Base-by-base conservation (phyloP, 306 rosid genomes). In the Betula pendula region DNA sequence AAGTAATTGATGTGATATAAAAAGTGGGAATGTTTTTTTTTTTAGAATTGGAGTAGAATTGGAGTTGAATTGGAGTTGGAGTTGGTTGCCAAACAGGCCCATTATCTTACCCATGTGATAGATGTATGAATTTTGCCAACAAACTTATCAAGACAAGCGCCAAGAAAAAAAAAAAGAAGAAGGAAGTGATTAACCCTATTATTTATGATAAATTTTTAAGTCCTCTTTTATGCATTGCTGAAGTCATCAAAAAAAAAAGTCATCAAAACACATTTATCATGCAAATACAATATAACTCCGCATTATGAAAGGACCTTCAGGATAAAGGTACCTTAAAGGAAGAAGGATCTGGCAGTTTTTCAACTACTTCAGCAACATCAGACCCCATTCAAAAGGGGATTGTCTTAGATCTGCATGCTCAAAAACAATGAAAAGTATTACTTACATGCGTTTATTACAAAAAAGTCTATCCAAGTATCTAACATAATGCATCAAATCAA, bases 341-440 rank as follows among this genome's bases (percentile, higher is more conserved):
- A 20, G n/a, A 52, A 22, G 77, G 65, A 71, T 71, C 83, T 50
- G 82, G 85, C 75, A 60, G 74, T 25, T 85, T n/a, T 73, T 73
- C 89, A 55, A 22, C 86, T 27, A 49, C 83, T 77, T 87, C 88
- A 78, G 76, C 73, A 31, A 52, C 76, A 88, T 88, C 92, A 81
- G 92, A 83, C 80, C 97, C 91, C 98, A 93, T 93, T 86, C 72
- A 76, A 20, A 62, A 80, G 82, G 58, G 68, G 59, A 80, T 83
- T 35, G 31, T 48, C 67, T 77, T 69, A 43, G 38, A 76, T 80
- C 97, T 85, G 81, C 72, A 79, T 31, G 77, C 71, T 70, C 77
- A 59, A 79, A 58, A 71, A 74, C 72, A 78, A 58, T 74, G 74
- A 71, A 65, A 63, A 74, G 53, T 53, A 80, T 78, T 27, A 82